Evolutionary conservation across 768 basidiomycete species (phyloP).

Genomic region (Tephrocybe sp.): DNA sequence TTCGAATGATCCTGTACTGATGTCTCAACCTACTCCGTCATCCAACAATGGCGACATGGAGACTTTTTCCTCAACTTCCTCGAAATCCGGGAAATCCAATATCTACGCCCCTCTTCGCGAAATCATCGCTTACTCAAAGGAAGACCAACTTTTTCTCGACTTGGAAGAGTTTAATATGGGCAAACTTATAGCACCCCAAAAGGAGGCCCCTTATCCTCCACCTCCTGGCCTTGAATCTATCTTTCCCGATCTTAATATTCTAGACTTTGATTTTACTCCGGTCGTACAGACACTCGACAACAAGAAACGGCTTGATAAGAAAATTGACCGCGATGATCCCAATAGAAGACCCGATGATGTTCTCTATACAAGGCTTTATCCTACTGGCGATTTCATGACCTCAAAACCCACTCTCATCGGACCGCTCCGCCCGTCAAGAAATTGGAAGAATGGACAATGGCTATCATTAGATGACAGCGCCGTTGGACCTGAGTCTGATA

Average conservation of each 20-base stretch:
- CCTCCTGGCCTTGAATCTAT: conserved; percentile 59
- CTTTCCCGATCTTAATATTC: conserved; percentile 80
- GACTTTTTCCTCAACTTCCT: conserved; percentile 19
- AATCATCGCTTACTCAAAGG: conserved; percentile 58
- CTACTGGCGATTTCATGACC: conserved; percentile 76
- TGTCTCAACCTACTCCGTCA: conserved; percentile 39
- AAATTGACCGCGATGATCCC: conserved; percentile 64
- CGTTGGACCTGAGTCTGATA: conserved; percentile 40
- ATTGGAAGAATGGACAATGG: conserved; percentile 67
- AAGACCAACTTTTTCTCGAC: conserved; percentile 50
- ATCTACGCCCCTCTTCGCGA: conserved; percentile 59
- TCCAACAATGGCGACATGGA: conserved; percentile 37
- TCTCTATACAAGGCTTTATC: conserved; percentile 70
- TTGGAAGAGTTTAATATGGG: conserved; percentile 35
- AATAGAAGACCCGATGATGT: conserved; percentile 77
- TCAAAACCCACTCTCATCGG: conserved; percentile 82
- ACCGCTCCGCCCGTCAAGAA: conserved; percentile 77
- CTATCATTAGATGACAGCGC: conserved; percentile 59
- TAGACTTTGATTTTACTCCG: conserved; percentile 47
- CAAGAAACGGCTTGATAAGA: conserved; percentile 59
- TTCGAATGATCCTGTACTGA: conserved; percentile 56
- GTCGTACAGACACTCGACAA: conserved; percentile 30
- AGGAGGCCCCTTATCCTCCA: conserved; percentile 22
- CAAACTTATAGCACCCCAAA: conserved; percentile 20
- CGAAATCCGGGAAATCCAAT: conserved; percentile 43